Base-by-base conservation (phyloP, 805 yeast genomes). In the Ogataea sp. region DNA sequence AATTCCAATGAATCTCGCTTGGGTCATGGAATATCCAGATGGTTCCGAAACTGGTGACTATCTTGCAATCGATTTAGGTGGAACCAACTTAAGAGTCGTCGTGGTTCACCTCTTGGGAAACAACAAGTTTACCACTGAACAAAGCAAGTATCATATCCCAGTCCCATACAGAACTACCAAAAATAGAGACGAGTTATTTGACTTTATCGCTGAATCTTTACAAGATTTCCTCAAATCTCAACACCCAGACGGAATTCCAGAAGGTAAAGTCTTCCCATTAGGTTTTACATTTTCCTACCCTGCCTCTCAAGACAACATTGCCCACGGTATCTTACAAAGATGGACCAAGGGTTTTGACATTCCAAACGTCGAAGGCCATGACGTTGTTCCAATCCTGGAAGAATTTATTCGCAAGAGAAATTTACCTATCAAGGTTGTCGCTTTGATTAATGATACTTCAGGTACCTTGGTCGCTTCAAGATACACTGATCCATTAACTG, bases 341-440 rank as follows among this genome's bases (percentile, higher is more conserved):
- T 93, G 98, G 98, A 93, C 98, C 47, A 93, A 93, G 70, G 98
- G 98, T 48, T 93, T 85, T 66, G 96, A 93, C 63, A 88, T 93
- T 52, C 86, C 80, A 40, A 85, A 84, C 46, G 97, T 93, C 40
- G 98, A 93, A 68, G 97, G 97, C 48, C 74, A 84, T 41, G 96
- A 93, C 58, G 97, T 90, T 43, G 96, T 84, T 39, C 95, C 95
- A 45, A 68, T 90, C 81, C 73, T 93, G 54, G 93, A 82, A 70
- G 72, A 70, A 17, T 84, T 94, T 34, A 71, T 93, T 44, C 68
- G 72, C 46, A 73, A 72, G 54, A 69, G 71, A 51, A 64, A 73
- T 18, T 78, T 88, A 38, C 96, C 97, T 48, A 86, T 93, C 55
- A 73, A 78, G 42, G 89, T 93, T 46, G 90, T 87, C 45, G 97